A percentile compares a stretch with the other conserved stretches of the same genome.
These are phyloP conservation scores for Coffea humblotiana DNA, from an alignment of 305 asterid genomes.

Conservation along the genomic window DNA sequence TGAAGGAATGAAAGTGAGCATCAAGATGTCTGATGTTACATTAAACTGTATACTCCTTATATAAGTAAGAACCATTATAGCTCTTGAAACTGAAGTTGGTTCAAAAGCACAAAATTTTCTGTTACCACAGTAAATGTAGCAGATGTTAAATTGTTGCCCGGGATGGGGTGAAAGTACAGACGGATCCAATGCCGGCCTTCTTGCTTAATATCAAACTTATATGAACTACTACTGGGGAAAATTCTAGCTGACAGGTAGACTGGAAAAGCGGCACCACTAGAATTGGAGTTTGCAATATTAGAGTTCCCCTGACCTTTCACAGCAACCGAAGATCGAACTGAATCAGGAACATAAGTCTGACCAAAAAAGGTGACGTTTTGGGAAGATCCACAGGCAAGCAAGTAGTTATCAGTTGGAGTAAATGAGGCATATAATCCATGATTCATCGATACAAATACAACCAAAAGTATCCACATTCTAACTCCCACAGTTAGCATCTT, in stretches of 20 bases:
- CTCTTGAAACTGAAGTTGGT: constrained; percentile 71
- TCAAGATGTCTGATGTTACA: constrained; percentile 67
- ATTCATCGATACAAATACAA: constrained; percentile 25
- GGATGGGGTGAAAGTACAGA: constrained; percentile 80
- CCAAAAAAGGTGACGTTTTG: constrained; percentile 72
- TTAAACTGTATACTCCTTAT: constrained; percentile 76
- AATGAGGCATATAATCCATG: constrained; percentile 53
- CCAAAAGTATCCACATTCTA: constrained; percentile 45
- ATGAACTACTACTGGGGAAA: constrained; percentile 61
- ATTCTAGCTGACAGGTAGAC: constrained; percentile 75
- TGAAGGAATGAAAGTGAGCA: constrained; percentile 66
- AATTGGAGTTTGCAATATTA: constrained; percentile 51
- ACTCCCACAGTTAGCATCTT: constrained; percentile 34
- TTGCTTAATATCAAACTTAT: constrained; percentile 50
- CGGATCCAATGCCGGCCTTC: constrained; percentile 94
- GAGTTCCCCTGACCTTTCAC: constrained; percentile 56
- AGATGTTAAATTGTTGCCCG: constrained; percentile 62
- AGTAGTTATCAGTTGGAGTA: constrained; percentile 66
- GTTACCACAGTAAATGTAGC: constrained; percentile 80
- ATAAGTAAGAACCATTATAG: constrained; percentile 64
- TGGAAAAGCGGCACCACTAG: constrained; percentile 72
- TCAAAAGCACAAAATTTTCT: constrained; percentile 74
- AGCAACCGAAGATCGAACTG: constrained; percentile 54
- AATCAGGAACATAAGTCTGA: constrained; percentile 73
- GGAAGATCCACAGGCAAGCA: constrained; percentile 92